Percentiles rank a stretch among this genome's conserved stretches.
Evolutionary conservation across 495 filamentous ascomycete species (phyloP).

Genomic region (Penicillium macrosclerotiorum): DNA sequence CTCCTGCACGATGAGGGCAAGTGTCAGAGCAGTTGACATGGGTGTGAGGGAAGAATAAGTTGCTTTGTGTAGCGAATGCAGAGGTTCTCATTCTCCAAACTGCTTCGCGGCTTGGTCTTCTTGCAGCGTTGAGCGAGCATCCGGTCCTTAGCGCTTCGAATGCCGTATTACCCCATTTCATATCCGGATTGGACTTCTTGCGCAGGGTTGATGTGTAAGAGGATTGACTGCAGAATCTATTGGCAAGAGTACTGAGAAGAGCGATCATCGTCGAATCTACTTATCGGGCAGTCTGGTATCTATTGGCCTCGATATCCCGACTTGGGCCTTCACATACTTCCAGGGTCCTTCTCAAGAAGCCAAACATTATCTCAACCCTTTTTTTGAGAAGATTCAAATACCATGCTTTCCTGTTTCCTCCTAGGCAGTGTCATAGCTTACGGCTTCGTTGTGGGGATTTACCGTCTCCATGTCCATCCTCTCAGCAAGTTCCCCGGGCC

Average conservation of each 20-base stretch:
- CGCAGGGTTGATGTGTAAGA: neutral
- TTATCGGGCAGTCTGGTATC: too few relatives aligned
- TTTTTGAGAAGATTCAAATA: too few relatives aligned
- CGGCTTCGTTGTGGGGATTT: conserved; percentile 22
- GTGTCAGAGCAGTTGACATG: conserved; percentile 4
- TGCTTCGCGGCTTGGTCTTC: neutral
- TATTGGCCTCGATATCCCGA: too few relatives aligned
- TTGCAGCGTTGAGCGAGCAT: too few relatives aligned
- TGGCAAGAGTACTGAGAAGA: too few relatives aligned
- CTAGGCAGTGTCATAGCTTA: conserved; percentile 26
- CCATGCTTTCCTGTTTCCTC: conserved; percentile 23
- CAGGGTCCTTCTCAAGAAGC: too few relatives aligned
- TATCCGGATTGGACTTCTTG: neutral
- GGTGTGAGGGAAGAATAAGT: neutral
- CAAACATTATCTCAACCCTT: too few relatives aligned
- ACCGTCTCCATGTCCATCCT: conserved; percentile 38
- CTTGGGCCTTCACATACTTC: too few relatives aligned
- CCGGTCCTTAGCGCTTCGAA: conserved; percentile 1
- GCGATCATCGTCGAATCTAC: too few relatives aligned
- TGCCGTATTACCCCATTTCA: conserved; percentile 10
- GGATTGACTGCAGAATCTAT: too few relatives aligned
- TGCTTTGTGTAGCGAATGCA: conserved; percentile 1
- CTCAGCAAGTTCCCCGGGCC: conserved; percentile 46
- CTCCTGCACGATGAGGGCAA: neutral
- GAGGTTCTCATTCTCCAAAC: neutral